A percentile compares a stretch with the other conserved stretches of the same genome.
These are phyloP conservation scores for Rhamnella rubrinervis DNA, from an alignment of 331 rosid genomes.

Conservation along the genomic window DNA sequence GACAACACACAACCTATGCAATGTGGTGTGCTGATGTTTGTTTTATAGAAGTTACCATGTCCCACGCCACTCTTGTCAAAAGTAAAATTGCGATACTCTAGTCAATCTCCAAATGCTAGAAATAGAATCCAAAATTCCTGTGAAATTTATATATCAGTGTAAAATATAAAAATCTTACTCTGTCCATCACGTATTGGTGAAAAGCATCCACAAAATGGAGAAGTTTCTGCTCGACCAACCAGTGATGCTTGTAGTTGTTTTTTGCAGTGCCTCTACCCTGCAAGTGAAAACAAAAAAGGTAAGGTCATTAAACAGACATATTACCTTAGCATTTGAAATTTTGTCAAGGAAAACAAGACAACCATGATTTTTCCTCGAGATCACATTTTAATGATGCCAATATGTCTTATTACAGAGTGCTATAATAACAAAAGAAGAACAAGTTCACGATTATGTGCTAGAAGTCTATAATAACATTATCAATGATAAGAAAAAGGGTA, in stretches of 20 bases:
- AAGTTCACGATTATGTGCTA: slow-evolving; percentile 6
- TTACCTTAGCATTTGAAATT: slow-evolving; percentile 1
- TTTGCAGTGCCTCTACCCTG: slow-evolving; percentile 71
- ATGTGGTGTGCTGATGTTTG: no score
- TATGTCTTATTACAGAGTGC: neutral
- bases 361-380: slow-evolving; percentile 10
- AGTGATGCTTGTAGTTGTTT: slow-evolving; percentile 64
- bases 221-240: slow-evolving; percentile 97
- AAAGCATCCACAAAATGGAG: slow-evolving; percentile 99
- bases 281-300: slow-evolving; percentile 26
- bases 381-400: neutral
- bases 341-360: neutral
- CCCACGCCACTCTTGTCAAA: neutral
- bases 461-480: neutral
- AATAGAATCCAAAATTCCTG: neutral
- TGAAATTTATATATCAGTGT: neutral
- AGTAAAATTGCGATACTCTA: no score
- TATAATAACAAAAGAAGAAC: neutral
- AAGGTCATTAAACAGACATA: slow-evolving; percentile 16
- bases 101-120: neutral
- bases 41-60: neutral
- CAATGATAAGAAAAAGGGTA: slow-evolving; percentile 18
- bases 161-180: slow-evolving; percentile 42
- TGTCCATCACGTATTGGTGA: slow-evolving; percentile 98
- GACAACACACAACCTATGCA: no score